Base-by-base conservation (phyloP, 116 monocot species). In the Phalaenopsis hybrid region DNA sequence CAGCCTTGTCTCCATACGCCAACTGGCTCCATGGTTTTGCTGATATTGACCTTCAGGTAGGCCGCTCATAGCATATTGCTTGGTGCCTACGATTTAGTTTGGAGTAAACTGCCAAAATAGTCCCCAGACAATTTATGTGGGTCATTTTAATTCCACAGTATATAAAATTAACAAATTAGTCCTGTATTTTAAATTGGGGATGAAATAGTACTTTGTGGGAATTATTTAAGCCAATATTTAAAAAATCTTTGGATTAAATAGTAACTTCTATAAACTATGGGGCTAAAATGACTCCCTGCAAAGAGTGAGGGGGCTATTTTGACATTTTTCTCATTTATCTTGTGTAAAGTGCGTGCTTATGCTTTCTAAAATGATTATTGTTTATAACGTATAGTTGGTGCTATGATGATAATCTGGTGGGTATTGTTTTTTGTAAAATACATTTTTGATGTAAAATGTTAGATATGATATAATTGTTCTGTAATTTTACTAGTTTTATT, bases 21-120 rank as follows among this genome's bases (percentile, higher is more conserved):
- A 92, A 88, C 45, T 98, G 98, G 98, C 90, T 98, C 81, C 93
- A 98, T 84, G 98, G 98, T 25, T 88, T 93, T 90, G 98, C 98
- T 79, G 98, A 98, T 79, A 83, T 98, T 88, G 84, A 88, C 77
- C 93, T 98, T 80, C 94, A 98, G 93, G 98, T 98, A 83, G 79
- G 28, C 74, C 51, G 74, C 4, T 75, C 9, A 75, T 75, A 16
- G 72, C 72, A 72, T 72, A 16, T 5, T 41, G 34, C 34, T 70
- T 70, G 13, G 15, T 72, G 7, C 37, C 33, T 72, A 41, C 10
- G 16, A 72, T 72, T 72, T 37, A 37, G 37, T 37, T 37, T 37
- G 37, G 37, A 37, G 37, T 37, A 37, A 37, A 37, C 37, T 37
- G 37, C 37, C 37, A 37, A 37, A 37, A 37, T 37, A 37, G 37